Percentiles rank a stretch among this genome's conserved stretches.
Evolutionary conservation across 148 eudicot species (phyloP).

Genomic region (Persicaria maculosa): DNA sequence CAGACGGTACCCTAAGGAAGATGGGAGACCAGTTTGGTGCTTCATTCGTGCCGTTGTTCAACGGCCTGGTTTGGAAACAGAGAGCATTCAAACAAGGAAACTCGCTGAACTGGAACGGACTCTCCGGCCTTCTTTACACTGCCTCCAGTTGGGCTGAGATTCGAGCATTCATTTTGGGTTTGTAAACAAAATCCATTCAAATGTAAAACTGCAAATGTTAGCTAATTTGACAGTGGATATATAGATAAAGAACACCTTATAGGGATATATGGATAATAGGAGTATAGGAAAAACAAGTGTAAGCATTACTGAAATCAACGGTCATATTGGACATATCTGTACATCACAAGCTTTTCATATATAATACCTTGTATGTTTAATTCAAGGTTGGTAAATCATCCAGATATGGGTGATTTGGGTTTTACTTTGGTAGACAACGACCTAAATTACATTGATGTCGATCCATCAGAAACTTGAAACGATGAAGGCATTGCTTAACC

Average conservation of each 20-base stretch:
- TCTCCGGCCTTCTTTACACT: conserved; percentile 66
- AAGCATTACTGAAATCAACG: no score
- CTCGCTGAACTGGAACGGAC: conserved; percentile 46
- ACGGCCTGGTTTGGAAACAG: conserved; percentile 61
- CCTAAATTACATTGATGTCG: not conserved
- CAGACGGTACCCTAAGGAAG: conserved; percentile 58
- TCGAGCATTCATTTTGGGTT: conserved; percentile 71
- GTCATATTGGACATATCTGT: no score
- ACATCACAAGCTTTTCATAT: no score
- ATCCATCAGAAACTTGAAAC: not conserved
- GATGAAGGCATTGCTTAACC: not conserved
- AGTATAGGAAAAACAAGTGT: no score
- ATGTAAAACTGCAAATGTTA: no score
- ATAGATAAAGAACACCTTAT: no score
- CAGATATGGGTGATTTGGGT: not conserved
- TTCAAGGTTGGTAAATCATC: not conserved
- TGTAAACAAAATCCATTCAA: conserved; percentile 1
- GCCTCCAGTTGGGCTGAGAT: conserved; percentile 85
- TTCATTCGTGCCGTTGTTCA: conserved; percentile 57
- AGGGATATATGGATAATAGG: no score
- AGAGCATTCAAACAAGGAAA: conserved; percentile 31
- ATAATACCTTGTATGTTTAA: no score
- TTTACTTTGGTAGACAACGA: not conserved
- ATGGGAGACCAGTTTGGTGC: conserved; percentile 67
- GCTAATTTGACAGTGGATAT: no score